Percentiles rank a stretch among this genome's conserved stretches.
Evolutionary conservation across 139 green algal species (phyloP).

Genomic region (Yamagishiella unicocca): DNA sequence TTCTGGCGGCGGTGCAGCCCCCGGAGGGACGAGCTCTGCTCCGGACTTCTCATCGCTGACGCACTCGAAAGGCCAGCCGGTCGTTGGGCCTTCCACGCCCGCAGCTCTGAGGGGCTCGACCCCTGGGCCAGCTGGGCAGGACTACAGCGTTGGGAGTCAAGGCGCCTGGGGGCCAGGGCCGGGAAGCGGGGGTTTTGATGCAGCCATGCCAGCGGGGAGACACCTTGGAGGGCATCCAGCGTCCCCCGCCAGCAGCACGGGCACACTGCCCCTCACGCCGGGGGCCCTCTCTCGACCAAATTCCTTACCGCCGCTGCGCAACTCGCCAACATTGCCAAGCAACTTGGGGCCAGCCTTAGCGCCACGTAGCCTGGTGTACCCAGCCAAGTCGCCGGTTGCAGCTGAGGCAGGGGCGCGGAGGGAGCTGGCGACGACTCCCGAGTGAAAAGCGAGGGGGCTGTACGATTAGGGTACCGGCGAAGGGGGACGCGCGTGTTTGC

Average conservation of each 20-base stretch:
- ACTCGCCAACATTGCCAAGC: not conserved
- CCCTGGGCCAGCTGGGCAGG: too few species aligned
- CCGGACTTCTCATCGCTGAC: not conserved
- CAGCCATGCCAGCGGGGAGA: not conserved
- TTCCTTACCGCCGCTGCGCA: not conserved
- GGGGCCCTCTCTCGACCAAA: not conserved
- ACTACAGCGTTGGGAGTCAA: not conserved
- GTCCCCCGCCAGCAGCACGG: not conserved
- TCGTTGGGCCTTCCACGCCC: not conserved
- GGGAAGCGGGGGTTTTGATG: not conserved
- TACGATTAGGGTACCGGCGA: too few species aligned
- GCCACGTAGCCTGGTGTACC: not conserved
- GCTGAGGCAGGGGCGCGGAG: not conserved
- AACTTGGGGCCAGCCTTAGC: too few species aligned
- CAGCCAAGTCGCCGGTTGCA: not conserved
- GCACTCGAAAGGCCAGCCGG: not conserved
- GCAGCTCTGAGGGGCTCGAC: not conserved
- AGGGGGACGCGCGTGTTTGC: too few species aligned
- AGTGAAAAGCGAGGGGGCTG: not conserved
- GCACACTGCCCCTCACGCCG: not conserved
- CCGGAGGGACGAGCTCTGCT: not conserved
- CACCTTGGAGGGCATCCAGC: conserved; percentile 7
- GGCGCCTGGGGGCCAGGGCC: not conserved
- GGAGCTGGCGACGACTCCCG: not conserved
- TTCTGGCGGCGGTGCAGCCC: not conserved